Conservation (phyloP, 768 basidiomycete species). For the Lentinula aciculospora region DNA sequence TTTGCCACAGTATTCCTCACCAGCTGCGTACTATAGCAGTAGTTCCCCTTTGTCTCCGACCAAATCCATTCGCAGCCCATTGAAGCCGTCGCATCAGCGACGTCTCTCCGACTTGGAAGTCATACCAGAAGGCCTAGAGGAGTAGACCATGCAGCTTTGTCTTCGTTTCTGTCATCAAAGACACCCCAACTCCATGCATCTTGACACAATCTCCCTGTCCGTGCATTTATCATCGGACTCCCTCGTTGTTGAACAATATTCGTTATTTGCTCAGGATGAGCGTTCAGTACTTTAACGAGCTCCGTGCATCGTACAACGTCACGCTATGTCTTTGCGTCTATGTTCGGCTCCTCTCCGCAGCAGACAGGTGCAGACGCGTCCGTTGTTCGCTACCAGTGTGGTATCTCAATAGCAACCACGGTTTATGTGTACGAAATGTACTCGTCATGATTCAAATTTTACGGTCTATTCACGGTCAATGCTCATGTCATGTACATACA, state of each 20-base stretch:
- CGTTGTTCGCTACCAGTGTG: not conserved
- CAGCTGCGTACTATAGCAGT: not conserved
- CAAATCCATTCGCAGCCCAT: not conserved
- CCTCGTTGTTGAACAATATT: no score
- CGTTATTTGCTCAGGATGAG: no score
- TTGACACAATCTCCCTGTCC: no score
- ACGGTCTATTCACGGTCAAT: not conserved
- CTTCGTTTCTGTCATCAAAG: not conserved
- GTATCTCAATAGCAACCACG: no score
- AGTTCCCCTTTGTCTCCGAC: not conserved
- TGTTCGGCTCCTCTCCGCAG: not conserved
- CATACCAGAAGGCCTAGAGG: slow-evolving; percentile 2
- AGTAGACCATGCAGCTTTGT: not conserved
- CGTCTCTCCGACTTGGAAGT: not conserved
- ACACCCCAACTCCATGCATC: not conserved
- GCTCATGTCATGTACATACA: not conserved
- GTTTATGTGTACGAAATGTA: no score
- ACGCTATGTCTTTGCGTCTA: not conserved
- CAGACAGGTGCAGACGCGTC: not conserved
- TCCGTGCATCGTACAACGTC: not conserved
- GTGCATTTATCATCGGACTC: no score
- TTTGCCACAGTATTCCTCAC: not conserved
- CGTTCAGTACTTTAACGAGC: no score
- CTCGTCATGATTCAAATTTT: not conserved
- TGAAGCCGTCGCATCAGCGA: not conserved